Conservation (phyloP, 495 filamentous ascomycete genomes). For the Aspergillus kassunensis region DNA sequence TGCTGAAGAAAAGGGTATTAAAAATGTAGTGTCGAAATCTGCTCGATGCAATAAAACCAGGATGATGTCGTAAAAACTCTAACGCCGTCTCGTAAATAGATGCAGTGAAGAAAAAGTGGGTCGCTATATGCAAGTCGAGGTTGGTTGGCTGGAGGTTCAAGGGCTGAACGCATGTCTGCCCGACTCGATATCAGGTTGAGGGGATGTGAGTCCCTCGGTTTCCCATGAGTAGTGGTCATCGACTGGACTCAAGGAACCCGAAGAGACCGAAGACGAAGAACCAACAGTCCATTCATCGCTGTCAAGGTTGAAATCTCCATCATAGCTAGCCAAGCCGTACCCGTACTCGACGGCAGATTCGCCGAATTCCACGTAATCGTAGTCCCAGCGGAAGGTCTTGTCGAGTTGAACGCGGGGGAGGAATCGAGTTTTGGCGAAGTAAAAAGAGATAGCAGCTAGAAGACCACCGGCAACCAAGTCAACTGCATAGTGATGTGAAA, state of each 20-base stretch:
- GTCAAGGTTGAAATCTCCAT: conserved; percentile 55
- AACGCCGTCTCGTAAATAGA: conserved; percentile 39
- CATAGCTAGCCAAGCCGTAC: conserved; percentile 54
- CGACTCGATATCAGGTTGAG: conserved; percentile 47
- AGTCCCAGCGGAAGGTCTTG: conserved; percentile 89
- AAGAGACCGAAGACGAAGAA: conserved; percentile 66
- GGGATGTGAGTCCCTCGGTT: conserved; percentile 53
- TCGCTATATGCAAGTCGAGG: conserved; percentile 27
- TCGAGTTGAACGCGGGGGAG: conserved; percentile 74
- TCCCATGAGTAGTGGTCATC: conserved; percentile 64
- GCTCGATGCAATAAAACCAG: conserved; percentile 45
- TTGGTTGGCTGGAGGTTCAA: conserved; percentile 9
- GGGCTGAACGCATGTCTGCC: conserved; percentile 34
- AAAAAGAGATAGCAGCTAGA: conserved; percentile 74
- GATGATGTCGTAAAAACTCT: conserved; percentile 38
- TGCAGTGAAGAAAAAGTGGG: conserved; percentile 21
- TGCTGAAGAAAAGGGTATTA: conserved; percentile 28
- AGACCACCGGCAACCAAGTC: conserved; percentile 84
- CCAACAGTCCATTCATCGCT: conserved; percentile 72
- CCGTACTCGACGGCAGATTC: conserved; percentile 50
- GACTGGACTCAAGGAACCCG: conserved; percentile 56
- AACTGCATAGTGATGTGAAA: conserved; percentile 93
- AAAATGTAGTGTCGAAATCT: conserved; percentile 43
- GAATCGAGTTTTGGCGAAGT: conserved; percentile 72
- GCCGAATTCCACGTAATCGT: conserved; percentile 87